Base-by-base conservation (phyloP, 176 grass and related monocot genomes). In the Triticum turgidum region DNA sequence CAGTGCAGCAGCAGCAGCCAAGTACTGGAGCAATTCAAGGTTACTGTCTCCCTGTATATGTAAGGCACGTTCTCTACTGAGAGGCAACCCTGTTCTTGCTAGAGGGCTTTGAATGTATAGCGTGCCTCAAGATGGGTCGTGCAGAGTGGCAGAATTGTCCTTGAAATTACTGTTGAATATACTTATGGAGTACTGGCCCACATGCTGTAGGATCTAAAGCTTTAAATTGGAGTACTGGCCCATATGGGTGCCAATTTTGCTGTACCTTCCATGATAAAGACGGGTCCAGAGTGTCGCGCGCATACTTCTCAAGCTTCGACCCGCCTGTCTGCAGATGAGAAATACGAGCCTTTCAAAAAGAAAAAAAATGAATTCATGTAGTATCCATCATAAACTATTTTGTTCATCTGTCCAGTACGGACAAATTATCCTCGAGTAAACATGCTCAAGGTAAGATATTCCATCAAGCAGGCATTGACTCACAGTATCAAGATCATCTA, bases 231-330 rank as follows among this genome's bases (percentile, higher is more conserved):
- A 30, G 29, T 30, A 30, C 29, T 30, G 29, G 29, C 29, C 29
- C 45, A 62, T 76, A 15, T 63, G 6, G 49, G 76, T 20, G 64
- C 45, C 21, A 20, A 29, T 37, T 58, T 39, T 47, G 38, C 39
- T 83, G 82, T 87, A 98, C 95, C 86, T 95, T 90, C 93, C 93
- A 98, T 81, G 85, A 93, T 32, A 95, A 90, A 5, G 96, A 98
- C 34, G 96, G 91, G 54, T 98, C 96, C 54, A 95, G 37, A 11
- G 81, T 92, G 59, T 84, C 64, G 15, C 67, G 69, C 71, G 78
- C 77, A 37, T 82, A 89, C 17, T 69, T 64, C 82, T 92, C 93
- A 29, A 98, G 91, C 86, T 86, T 80, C 63, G 91, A 95, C 4
- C 93, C 91, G 44, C 82, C 91, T 70, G 73, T 76, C 91, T 98